phyloP scores from a whole-genome alignment of 208 protist species.

The Crithidia fasciculata region DNA sequence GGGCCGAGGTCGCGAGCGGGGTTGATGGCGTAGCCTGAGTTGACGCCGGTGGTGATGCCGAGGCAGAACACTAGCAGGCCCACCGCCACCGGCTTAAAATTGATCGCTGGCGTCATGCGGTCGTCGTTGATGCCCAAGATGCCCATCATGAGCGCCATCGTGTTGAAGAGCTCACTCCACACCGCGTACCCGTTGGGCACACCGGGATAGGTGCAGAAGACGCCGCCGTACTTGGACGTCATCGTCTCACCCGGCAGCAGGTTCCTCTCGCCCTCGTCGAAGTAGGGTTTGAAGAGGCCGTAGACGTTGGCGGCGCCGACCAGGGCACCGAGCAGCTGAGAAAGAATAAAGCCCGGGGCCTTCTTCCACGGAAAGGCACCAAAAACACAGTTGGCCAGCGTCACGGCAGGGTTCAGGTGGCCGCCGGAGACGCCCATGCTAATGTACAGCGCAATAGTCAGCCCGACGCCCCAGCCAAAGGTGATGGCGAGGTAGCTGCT shows the following conservation, averaged over 20 bases:
- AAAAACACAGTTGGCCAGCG: conserved; percentile 48
- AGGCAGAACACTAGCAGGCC: conserved; percentile 48
- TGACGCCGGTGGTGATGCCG: conserved; percentile 43
- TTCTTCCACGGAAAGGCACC: conserved; percentile 52
- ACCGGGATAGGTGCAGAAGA: conserved; percentile 60
- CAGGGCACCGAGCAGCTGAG: conserved; percentile 52
- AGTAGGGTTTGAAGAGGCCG: conserved; percentile 38
- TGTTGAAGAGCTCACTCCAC: conserved; percentile 53
- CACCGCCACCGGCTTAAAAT: conserved; percentile 53
- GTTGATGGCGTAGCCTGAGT: conserved; percentile 58
- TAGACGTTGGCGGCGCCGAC: conserved; percentile 46
- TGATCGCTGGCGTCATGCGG: conserved; percentile 41
- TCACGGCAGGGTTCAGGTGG: conserved; percentile 62
- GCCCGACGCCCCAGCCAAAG: conserved; percentile 51
- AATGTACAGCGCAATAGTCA: conserved; percentile 47
- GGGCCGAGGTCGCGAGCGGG: conserved; percentile 57
- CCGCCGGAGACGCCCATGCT: conserved; percentile 55
- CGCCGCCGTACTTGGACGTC: conserved; percentile 31
- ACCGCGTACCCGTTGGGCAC: conserved; percentile 34
- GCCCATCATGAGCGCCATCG: conserved; percentile 47
- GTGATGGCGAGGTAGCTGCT: conserved; percentile 35
- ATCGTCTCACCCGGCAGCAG: conserved; percentile 31
- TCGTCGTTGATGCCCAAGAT: conserved; percentile 52
- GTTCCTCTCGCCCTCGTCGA: conserved; percentile 22
- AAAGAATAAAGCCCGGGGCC: conserved; percentile 45